Evolutionary conservation across 495 filamentous ascomycete genomes (phyloP).

Genomic region (Talaromyces wortmannii): DNA sequence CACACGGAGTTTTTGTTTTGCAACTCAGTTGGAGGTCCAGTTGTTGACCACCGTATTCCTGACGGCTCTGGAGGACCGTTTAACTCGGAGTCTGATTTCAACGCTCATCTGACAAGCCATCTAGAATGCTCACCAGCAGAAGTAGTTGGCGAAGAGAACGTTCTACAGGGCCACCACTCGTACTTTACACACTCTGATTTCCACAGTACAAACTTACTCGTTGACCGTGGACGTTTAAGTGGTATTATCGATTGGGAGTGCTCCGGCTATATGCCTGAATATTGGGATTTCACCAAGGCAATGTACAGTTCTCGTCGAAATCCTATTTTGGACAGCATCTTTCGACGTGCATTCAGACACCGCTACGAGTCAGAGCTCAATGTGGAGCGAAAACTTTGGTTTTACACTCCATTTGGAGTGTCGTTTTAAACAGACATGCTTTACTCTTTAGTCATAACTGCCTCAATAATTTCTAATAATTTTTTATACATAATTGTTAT

Average conservation of each 20-base stretch:
- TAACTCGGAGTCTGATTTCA: conserved; percentile 14
- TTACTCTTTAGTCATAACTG: too few species aligned
- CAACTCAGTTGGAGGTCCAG: conserved; percentile 9
- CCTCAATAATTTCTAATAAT: too few species aligned
- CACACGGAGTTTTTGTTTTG: conserved; percentile 9
- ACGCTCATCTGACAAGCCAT: conserved; percentile 8
- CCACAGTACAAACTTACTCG: conserved; percentile 16
- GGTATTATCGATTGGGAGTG: conserved; percentile 27
- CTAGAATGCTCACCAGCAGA: conserved; percentile 1
- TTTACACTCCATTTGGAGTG: neutral
- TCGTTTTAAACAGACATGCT: neutral
- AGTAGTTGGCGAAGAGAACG: neutral
- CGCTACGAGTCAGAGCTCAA: neutral
- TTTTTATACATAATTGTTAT: too few species aligned
- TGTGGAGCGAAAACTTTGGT: neutral
- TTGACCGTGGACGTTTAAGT: conserved; percentile 13
- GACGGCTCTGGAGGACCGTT: conserved; percentile 10
- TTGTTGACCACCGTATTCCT: conserved; percentile 13
- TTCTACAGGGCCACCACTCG: conserved; percentile 3
- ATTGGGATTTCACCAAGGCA: conserved; percentile 25
- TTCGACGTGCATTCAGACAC: neutral
- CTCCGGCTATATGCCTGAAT: conserved; percentile 23
- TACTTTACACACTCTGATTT: conserved; percentile 24
- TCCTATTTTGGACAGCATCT: neutral
- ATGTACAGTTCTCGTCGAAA: conserved; percentile 10